A percentile compares a stretch with the other conserved stretches of the same genome.
phyloP scores from a whole-genome alignment of 176 grass and related monocot species.

The Paspalum vaginatum region DNA sequence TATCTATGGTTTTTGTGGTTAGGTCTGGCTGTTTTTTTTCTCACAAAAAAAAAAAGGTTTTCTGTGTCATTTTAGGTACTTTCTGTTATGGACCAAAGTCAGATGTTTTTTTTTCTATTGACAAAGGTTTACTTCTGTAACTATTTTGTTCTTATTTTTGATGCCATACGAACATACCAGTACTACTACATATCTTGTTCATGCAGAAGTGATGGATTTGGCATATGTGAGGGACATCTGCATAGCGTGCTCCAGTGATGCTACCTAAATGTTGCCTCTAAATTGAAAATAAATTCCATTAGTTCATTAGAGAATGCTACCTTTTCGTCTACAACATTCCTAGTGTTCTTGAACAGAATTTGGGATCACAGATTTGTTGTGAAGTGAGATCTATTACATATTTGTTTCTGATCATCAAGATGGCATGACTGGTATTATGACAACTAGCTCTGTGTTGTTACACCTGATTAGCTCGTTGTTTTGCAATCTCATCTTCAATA shows the following conservation, averaged over 20 bases:
- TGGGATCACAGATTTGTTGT: constrained; percentile 42
- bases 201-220: constrained; percentile 19
- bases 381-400: constrained; percentile 11
- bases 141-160: not conserved
- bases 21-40: too few species aligned
- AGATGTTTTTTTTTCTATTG: not conserved
- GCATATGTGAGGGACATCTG: not conserved
- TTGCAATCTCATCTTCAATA: not conserved
- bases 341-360: constrained; percentile 26
- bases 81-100: not conserved
- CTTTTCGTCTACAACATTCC: constrained; percentile 46
- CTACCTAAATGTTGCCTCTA: constrained; percentile 5
- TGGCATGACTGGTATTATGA: constrained; percentile 33
- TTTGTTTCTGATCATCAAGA: constrained; percentile 45
- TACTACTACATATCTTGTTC: not conserved
- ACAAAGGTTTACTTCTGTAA: not conserved
- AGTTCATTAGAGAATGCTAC: constrained; percentile 15
- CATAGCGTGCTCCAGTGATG: constrained; percentile 11
- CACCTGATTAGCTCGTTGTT: constrained; percentile 14
- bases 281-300: not conserved
- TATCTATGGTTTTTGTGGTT: too few species aligned
- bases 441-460: not conserved
- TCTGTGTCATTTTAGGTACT: not conserved
- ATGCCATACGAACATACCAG: not conserved
- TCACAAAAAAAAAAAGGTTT: not conserved